phyloP scores from a whole-genome alignment of 106 monocot genomes.

The Alisma plantagoaquatica region DNA sequence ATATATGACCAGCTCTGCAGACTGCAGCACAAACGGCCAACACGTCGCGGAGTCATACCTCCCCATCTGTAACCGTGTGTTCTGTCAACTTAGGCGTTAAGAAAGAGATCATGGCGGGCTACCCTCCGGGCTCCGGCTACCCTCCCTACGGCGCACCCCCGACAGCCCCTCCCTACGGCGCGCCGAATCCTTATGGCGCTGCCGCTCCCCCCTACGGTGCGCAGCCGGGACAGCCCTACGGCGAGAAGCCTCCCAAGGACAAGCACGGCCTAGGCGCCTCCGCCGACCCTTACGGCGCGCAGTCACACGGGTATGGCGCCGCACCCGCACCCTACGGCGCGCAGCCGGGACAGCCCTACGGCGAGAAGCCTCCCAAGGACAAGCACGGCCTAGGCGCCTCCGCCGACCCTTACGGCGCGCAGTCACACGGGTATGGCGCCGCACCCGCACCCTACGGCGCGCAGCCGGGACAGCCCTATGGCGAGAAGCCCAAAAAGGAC shows the following conservation, averaged over 20 bases:
- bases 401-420: conserved; percentile 16
- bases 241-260: neutral
- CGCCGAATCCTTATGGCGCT: conserved; percentile 16
- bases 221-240: neutral
- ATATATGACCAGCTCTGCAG: no score
- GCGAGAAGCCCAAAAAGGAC: neutral
- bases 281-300: conserved; percentile 19
- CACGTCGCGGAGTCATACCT: no score
- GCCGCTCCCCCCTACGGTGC: neutral
- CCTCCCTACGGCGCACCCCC: conserved; percentile 25
- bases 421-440: conserved; percentile 9
- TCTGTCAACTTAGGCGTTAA: no score
- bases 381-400: conserved; percentile 11
- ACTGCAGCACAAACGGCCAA: no score
- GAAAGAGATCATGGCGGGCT: conserved; percentile 47
- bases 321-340: conserved; percentile 1
- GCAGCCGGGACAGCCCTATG: conserved; percentile 12
- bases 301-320: conserved; percentile 9
- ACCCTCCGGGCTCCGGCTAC: conserved; percentile 53
- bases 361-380: conserved; percentile 2
- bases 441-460: conserved; percentile 1
- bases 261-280: conserved; percentile 1
- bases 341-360: conserved; percentile 12
- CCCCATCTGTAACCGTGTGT: no score
- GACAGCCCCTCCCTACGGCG: conserved; percentile 28